Conservation (phyloP, 2,329 filamentous ascomycete species). For the Colletotrichum sp. region DNA sequence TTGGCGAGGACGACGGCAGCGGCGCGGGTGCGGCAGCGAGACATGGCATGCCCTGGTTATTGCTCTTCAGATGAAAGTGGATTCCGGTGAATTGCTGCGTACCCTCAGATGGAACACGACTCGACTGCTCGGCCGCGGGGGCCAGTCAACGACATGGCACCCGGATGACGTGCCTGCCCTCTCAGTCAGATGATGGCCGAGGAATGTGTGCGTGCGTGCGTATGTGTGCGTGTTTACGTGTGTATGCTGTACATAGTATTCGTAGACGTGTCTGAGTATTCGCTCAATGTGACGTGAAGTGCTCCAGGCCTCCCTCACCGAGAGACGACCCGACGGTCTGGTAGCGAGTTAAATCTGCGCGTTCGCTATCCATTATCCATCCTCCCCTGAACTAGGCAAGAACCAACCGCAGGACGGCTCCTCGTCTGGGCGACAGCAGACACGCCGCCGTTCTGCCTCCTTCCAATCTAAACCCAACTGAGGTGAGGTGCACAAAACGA, state of each 20-base stretch:
- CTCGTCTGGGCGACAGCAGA: neutral
- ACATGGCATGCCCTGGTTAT: neutral
- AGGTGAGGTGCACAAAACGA: neutral
- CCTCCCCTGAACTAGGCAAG: neutral
- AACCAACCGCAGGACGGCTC: neutral
- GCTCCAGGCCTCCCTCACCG: constrained; percentile 24
- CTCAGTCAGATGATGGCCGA: neutral
- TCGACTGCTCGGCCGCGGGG: neutral
- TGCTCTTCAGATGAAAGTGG: neutral
- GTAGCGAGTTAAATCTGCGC: constrained; percentile 22
- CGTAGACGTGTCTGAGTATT: neutral
- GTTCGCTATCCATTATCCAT: constrained; percentile 21
- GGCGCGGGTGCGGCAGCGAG: neutral
- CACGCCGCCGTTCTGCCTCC: neutral
- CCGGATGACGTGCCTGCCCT: neutral
- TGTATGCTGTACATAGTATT: neutral
- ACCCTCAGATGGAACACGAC: neutral
- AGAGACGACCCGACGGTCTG: constrained; percentile 21
- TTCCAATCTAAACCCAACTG: constrained; percentile 3
- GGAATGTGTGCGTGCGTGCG: neutral
- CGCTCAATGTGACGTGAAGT: constrained; percentile 20
- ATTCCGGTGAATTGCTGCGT: neutral
- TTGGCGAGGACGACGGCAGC: neutral
- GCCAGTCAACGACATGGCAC: neutral
- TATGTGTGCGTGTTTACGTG: neutral